Conservation (phyloP, 2,329 filamentous ascomycete species). For the Penicillium concentricum region DNA sequence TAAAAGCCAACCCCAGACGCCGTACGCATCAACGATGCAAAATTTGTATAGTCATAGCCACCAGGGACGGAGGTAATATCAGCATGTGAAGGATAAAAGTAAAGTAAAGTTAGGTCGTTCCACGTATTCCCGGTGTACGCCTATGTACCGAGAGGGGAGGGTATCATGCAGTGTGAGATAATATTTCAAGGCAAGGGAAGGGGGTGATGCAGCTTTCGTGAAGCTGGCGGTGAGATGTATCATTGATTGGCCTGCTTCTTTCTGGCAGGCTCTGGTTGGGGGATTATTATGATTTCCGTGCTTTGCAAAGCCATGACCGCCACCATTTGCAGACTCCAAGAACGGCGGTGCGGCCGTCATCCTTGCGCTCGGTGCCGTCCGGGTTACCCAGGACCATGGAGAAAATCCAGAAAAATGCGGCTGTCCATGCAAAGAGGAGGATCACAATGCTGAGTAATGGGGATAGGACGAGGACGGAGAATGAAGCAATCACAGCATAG, state of each 20-base stretch:
- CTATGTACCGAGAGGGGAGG: background rate
- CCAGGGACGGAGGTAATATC: conserved; percentile 9
- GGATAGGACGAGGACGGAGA: conserved; percentile 55
- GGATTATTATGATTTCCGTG: conserved; percentile 21
- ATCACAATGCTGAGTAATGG: conserved; percentile 58
- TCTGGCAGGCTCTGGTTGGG: background rate
- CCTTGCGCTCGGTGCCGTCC: conserved; percentile 57
- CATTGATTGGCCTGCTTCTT: background rate
- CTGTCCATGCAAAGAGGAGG: conserved; percentile 57
- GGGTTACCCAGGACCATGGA: conserved; percentile 62
- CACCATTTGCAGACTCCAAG: conserved; percentile 59
- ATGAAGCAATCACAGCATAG: conserved; percentile 41
- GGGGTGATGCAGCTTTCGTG: background rate
- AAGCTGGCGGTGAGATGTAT: background rate
- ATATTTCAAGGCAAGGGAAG: background rate
- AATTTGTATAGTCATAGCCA: conserved; percentile 15
- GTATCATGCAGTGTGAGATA: conserved; percentile 8
- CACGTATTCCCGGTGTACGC: conserved; percentile 6
- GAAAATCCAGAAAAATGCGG: conserved; percentile 63
- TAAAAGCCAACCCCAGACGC: conserved; percentile 12
- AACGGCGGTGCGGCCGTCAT: conserved; percentile 61
- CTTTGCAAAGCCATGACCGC: conserved; percentile 55
- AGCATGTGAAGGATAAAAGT: conserved; percentile 10
- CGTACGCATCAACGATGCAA: conserved; percentile 11
- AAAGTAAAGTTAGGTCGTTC: conserved; percentile 11